These are phyloP conservation scores for Asclepias syriaca DNA, from an alignment of 257 asterid genomes.

Conservation along the genomic window DNA sequence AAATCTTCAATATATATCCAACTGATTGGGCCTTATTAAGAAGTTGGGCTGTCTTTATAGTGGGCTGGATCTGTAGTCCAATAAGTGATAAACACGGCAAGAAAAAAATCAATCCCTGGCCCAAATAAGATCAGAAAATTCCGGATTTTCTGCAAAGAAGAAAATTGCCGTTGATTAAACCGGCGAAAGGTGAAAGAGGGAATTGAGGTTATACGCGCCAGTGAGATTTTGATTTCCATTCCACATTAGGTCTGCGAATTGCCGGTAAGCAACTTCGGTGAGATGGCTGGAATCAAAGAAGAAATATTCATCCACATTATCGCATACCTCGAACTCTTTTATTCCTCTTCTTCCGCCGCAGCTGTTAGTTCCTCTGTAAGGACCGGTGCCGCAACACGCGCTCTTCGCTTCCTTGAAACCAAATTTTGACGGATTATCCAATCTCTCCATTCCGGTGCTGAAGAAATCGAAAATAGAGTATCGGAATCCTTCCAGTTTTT, in stretches of 20 bases:
- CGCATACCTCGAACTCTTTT: slow-evolving; percentile 37
- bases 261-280: slow-evolving; percentile 32
- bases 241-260: slow-evolving; percentile 46
- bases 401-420: slow-evolving; percentile 40
- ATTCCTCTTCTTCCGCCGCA: slow-evolving; percentile 49
- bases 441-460: neutral
- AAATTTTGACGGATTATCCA: slow-evolving; percentile 8
- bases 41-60: no score
- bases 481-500: slow-evolving; percentile 9
- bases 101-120: no score
- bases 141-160: neutral
- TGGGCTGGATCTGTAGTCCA: no score
- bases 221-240: slow-evolving; percentile 11
- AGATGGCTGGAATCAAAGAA: slow-evolving; percentile 54
- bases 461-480: slow-evolving; percentile 19
- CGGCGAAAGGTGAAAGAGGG: slow-evolving; percentile 18
- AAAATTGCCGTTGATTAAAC: neutral
- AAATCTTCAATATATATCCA: no score
- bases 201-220: slow-evolving; percentile 26
- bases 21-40: no score
- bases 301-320: slow-evolving; percentile 31
- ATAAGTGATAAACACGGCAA: no score
- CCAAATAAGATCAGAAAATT: no score
- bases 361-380: slow-evolving; percentile 34
- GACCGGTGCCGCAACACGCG: slow-evolving; percentile 62